These are phyloP conservation scores for Corylus avellana DNA, from an alignment of 306 rosid genomes.

Conservation along the genomic window DNA sequence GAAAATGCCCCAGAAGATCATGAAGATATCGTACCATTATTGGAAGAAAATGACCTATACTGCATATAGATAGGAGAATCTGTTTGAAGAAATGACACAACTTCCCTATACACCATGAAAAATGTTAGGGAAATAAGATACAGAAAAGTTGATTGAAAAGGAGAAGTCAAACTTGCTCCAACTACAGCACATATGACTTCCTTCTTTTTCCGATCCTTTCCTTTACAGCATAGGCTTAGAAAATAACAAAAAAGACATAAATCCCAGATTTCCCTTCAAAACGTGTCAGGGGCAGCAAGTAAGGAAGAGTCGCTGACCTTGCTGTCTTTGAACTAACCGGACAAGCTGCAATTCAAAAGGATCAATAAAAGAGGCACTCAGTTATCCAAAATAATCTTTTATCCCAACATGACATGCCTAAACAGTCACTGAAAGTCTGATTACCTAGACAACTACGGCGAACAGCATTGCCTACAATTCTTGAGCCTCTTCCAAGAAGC, in stretches of 20 bases:
- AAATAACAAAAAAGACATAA: not conserved
- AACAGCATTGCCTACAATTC: slow-evolving; percentile 4
- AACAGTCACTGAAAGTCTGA: not conserved
- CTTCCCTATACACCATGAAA: slow-evolving; percentile 29
- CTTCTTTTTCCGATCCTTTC: not conserved
- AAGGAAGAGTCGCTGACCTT: slow-evolving; percentile 21
- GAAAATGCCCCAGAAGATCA: not conserved
- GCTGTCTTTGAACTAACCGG: slow-evolving; percentile 14
- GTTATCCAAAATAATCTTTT: slow-evolving; percentile 1
- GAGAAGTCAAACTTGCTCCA: not conserved
- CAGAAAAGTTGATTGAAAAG: not conserved
- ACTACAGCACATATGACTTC: not conserved
- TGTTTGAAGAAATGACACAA: slow-evolving; percentile 19
- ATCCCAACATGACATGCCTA: not conserved
- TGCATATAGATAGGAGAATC: slow-evolving; percentile 26
- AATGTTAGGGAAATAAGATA: not conserved
- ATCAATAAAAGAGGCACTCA: not conserved
- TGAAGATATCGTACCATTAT: slow-evolving; percentile 41
- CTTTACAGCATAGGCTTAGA: not conserved
- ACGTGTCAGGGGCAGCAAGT: not conserved
- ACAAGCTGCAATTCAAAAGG: slow-evolving; percentile 23
- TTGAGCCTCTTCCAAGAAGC: slow-evolving; percentile 31
- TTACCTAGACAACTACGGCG: slow-evolving; percentile 23
- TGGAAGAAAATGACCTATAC: slow-evolving; percentile 49
- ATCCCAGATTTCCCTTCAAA: not conserved